Evolutionary conservation across 2,329 filamentous ascomycete species (phyloP).

Genomic region (Seiridium unicorne): DNA sequence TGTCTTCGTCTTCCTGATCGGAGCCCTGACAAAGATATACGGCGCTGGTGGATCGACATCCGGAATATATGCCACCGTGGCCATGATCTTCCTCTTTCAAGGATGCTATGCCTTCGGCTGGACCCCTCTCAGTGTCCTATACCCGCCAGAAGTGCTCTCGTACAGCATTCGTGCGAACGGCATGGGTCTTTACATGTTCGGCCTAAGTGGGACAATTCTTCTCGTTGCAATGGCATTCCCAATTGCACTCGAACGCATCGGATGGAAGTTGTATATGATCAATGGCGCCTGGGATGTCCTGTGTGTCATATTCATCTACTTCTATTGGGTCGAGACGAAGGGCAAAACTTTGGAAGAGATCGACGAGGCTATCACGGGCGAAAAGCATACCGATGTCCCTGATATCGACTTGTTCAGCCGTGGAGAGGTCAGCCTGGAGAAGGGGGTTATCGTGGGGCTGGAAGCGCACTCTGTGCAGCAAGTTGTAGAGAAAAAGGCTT

Average conservation of each 20-base stretch:
- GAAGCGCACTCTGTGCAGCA: no score
- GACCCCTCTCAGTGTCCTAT: conserved; percentile 22
- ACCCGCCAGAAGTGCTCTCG: conserved; percentile 26
- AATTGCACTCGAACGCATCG: conserved; percentile 16
- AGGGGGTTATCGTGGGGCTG: no score
- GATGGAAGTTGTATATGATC: conserved; percentile 20
- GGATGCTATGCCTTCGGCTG: conserved; percentile 26
- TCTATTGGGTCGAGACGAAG: conserved; percentile 18
- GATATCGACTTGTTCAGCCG: no score
- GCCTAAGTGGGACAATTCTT: neutral
- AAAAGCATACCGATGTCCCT: no score
- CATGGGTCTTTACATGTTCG: conserved; percentile 31
- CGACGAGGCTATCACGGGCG: neutral
- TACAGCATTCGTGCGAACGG: conserved; percentile 24
- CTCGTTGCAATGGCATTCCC: conserved; percentile 16
- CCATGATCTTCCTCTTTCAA: conserved; percentile 25
- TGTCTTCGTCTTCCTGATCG: conserved; percentile 11
- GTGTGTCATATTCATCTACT: conserved; percentile 15
- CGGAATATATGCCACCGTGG: conserved; percentile 11
- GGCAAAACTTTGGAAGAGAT: conserved; percentile 20
- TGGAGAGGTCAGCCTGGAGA: no score
- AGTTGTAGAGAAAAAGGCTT: no score
- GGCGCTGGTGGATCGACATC: conserved; percentile 2
- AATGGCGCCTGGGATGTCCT: conserved; percentile 19
- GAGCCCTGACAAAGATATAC: conserved; percentile 1